Base-by-base conservation (phyloP, 768 basidiomycete species). In the Collybia sordida region DNA sequence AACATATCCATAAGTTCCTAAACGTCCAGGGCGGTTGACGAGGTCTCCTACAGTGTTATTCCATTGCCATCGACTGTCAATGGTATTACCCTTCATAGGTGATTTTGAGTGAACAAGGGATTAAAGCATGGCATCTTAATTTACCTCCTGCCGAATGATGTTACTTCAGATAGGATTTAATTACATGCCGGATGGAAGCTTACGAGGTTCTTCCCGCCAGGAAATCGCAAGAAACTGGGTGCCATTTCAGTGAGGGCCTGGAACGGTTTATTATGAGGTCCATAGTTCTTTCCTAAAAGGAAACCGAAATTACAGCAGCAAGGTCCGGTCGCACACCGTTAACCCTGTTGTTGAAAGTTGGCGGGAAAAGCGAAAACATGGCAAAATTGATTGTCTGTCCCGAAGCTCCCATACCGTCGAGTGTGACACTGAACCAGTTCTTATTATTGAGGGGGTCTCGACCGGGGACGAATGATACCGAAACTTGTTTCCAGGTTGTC, bases 151-250 rank as follows among this genome's bases (percentile, higher is more conserved):
- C n/a, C n/a, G 14, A 6, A 31, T 31, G 11, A 12, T 14, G 14
- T 31, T 31, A 11, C 9, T 7, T 31, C 14, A 3, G 9, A 14
- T 12, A n/a, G n/a, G n/a, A 31, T 14, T 6, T 31, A 3, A 12
- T 4, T 2, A 4, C 3, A 31, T 31, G 14, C 11, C 9, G n/a
- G 14, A 7, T 2, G 23, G 36, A 51, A 46, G 74, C 72, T 8
- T 54, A 80, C 84, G 41, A 85, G 62, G 55, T 85, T 85, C 52
- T 83, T 85, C 6, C 86, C 86, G 17, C 86, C 86, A 7, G 85
- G 86, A 56, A 86, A 78, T 31, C 86, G 74, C 70, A 82, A 85
- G 63, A 85, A 82, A 3, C 78, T 68, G 15, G 85, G 83, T 6
- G 72, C 73, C 69, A 80, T 76, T 6, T 78, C 31, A 7, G 70